Percentiles rank a stretch among this genome's conserved stretches.
These are phyloP conservation scores for Kluyveromyces sp. DNA, from an alignment of 1,139 yeast species.

Conservation along the genomic window DNA sequence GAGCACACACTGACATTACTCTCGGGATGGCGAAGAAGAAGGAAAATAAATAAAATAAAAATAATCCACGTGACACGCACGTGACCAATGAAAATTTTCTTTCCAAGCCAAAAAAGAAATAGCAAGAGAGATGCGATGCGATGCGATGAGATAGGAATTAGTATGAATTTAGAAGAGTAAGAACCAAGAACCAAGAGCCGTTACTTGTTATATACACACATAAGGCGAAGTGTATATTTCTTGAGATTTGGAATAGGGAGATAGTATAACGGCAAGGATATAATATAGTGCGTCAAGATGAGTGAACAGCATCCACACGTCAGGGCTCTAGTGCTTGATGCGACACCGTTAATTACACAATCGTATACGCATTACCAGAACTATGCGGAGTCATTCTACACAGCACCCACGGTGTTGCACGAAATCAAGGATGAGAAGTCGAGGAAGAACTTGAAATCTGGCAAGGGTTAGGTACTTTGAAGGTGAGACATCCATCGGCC, in stretches of 20 bases:
- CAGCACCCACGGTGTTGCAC: slow-evolving; percentile 84
- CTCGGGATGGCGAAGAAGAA: too few species aligned
- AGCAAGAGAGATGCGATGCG: not conserved
- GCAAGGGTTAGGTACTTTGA: slow-evolving; percentile 51
- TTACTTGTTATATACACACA: too few species aligned
- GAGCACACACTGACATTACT: too few species aligned
- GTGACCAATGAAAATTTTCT: slow-evolving; percentile 17
- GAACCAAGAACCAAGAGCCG: not conserved
- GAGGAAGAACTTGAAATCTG: slow-evolving; percentile 69
- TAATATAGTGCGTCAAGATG: not conserved
- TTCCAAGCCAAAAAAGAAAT: slow-evolving; percentile 1
- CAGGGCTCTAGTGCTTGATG: slow-evolving; percentile 70
- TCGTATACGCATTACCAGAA: slow-evolving; percentile 67
- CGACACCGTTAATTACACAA: slow-evolving; percentile 88
- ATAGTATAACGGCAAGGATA: not conserved
- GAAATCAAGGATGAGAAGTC: slow-evolving; percentile 86
- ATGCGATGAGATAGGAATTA: slow-evolving; percentile 12
- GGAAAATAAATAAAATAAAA: too few species aligned
- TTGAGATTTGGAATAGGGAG: not conserved
- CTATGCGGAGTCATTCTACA: slow-evolving; percentile 61
- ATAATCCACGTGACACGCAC: slow-evolving; percentile 9
- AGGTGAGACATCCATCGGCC: slow-evolving; percentile 68
- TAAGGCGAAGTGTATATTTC: not conserved
- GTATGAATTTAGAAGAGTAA: not conserved
- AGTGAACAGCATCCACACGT: slow-evolving; percentile 28